phyloP scores from a whole-genome alignment of 495 filamentous ascomycete genomes.

The Penicillium pancosmium region DNA sequence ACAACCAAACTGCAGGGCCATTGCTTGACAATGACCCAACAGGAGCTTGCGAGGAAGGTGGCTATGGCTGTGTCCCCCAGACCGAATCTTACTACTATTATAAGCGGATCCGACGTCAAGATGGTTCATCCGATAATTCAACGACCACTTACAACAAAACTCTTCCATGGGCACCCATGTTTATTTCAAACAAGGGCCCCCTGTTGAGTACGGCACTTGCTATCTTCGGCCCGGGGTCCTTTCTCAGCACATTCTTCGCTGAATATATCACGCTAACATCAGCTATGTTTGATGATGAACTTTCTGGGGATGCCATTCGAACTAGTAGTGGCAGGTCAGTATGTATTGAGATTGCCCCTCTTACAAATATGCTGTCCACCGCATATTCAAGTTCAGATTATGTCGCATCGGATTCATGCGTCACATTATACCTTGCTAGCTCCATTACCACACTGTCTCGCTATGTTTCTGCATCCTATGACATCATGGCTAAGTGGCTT shows the following conservation, averaged over 20 bases:
- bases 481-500: not conserved
- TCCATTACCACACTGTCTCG: not conserved
- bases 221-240: conserved; percentile 34
- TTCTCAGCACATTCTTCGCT: conserved; percentile 5
- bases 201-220: conserved; percentile 31
- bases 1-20: conserved; percentile 21
- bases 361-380: not conserved
- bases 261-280: not conserved
- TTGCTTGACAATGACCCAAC: conserved; percentile 23
- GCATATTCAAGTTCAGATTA: not conserved
- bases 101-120: not conserved
- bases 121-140: not conserved
- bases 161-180: not conserved
- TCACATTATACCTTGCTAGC: not conserved
- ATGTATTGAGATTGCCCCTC: not conserved
- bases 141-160: not conserved
- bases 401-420: not conserved
- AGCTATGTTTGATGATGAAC: not conserved
- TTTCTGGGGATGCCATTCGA: not conserved
- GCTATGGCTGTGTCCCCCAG: not conserved
- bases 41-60: conserved; percentile 4
- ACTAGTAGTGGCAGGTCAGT: not conserved
- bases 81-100: not conserved
- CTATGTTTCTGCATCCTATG: not conserved
- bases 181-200: conserved; percentile 22